A percentile compares a stretch with the other conserved stretches of the same genome.
These are phyloP conservation scores for Furcasterigmium furcatum DNA, from an alignment of 2,329 filamentous ascomycete genomes.

Conservation along the genomic window DNA sequence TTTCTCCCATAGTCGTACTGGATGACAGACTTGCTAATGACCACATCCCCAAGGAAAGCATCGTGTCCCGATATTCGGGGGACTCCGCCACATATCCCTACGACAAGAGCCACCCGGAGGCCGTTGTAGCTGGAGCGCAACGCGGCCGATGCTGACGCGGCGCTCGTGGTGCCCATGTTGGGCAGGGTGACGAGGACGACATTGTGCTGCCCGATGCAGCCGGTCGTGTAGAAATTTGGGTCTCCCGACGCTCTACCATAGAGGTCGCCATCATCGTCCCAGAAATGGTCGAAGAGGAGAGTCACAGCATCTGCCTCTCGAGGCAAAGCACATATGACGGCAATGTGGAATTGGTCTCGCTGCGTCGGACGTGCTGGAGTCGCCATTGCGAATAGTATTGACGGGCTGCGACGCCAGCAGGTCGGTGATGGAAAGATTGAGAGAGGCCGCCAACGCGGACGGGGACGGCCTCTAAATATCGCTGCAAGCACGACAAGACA, in stretches of 20 bases:
- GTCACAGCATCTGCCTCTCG: conserved; percentile 18
- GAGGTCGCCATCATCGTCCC: conserved; percentile 14
- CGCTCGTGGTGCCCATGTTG: conserved; percentile 22
- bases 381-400: too few species aligned
- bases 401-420: too few species aligned
- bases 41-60: conserved; percentile 26
- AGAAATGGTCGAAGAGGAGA: conserved; percentile 20
- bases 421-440: too few species aligned
- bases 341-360: conserved; percentile 12
- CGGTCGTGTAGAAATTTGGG: conserved; percentile 22
- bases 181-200: conserved; percentile 23
- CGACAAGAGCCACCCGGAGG: conserved; percentile 29
- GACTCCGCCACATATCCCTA: conserved; percentile 37
- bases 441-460: too few species aligned
- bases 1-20: conserved; percentile 23
- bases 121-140: conserved; percentile 27
- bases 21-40: conserved; percentile 23
- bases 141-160: conserved; percentile 18
- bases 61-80: conserved; percentile 8
- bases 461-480: too few species aligned
- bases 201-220: conserved; percentile 16
- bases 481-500: too few species aligned
- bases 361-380: neutral
- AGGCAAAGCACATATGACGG: conserved; percentile 21
- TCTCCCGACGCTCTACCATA: conserved; percentile 20